phyloP scores from a whole-genome alignment of 805 yeast genomes.

The Schwanniomyces pseudopolymorphus region DNA sequence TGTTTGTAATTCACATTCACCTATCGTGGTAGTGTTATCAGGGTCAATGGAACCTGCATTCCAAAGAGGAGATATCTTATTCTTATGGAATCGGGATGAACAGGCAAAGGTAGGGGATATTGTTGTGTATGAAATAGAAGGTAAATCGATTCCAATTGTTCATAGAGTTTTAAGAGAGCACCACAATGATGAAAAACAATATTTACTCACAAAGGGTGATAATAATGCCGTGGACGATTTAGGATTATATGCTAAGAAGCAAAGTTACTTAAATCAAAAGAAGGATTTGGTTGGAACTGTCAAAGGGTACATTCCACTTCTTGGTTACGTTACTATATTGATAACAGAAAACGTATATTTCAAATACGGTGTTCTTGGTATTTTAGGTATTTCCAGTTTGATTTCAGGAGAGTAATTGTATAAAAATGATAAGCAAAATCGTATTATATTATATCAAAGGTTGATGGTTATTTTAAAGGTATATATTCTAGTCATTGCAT shows the following conservation, averaged over 20 bases:
- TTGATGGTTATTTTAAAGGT: too few relatives aligned
- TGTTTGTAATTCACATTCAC: constrained; percentile 80
- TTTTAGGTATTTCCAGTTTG: constrained; percentile 69
- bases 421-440: background rate
- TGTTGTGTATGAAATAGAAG: constrained; percentile 84
- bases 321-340: constrained; percentile 90
- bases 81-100: constrained; percentile 82
- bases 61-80: constrained; percentile 93
- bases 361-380: constrained; percentile 73
- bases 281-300: constrained; percentile 87
- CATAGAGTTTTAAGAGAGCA: constrained; percentile 93
- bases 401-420: constrained; percentile 30
- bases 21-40: constrained; percentile 93
- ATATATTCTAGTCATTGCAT: background rate
- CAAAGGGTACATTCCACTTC: constrained; percentile 83
- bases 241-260: constrained; percentile 74
- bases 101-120: constrained; percentile 80
- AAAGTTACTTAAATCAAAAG: constrained; percentile 72
- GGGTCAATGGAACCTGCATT: constrained; percentile 99
- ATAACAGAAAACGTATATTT: constrained; percentile 86
- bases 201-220: constrained; percentile 91
- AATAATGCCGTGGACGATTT: constrained; percentile 92
- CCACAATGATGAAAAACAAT: constrained; percentile 55
- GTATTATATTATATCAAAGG: too few relatives aligned
- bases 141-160: constrained; percentile 89